phyloP scores from a whole-genome alignment of 345 rosid species.

The Hibiscus trionum region DNA sequence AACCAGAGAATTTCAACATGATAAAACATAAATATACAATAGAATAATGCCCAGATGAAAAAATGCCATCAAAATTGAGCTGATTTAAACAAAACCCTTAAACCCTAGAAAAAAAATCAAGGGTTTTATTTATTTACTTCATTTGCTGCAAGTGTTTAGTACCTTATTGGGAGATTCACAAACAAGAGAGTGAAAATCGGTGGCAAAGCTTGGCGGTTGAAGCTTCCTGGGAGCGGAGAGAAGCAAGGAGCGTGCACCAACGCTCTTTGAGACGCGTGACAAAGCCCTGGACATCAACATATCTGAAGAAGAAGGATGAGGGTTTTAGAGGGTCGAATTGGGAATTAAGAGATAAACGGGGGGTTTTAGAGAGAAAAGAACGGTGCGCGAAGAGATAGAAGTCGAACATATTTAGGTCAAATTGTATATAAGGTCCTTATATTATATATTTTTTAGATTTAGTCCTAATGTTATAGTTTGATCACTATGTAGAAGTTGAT shows the following conservation, averaged over 20 bases:
- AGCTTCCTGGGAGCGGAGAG: slow-evolving; percentile 29
- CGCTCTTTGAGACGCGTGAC: slow-evolving; percentile 46
- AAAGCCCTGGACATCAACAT: slow-evolving; percentile 52
- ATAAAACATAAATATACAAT: neutral
- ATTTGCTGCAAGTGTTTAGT: neutral
- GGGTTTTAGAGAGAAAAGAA: neutral
- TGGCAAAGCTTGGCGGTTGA: slow-evolving; percentile 24
- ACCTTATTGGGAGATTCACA: slow-evolving; percentile 33
- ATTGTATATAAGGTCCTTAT: no score
- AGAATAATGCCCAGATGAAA: neutral
- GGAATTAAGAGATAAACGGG: neutral
- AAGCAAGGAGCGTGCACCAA: slow-evolving; percentile 35
- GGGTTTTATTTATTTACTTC: neutral
- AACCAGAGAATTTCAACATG: neutral
- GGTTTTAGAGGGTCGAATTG: neutral
- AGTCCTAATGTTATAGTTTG: no score
- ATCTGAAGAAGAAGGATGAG: neutral
- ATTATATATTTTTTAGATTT: no score
- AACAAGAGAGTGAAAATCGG: slow-evolving; percentile 33
- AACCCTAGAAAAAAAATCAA: slow-evolving; percentile 38
- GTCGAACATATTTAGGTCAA: neutral
- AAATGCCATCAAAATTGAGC: neutral
- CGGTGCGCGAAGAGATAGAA: neutral
- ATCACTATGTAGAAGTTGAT: no score
- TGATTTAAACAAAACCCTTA: slow-evolving; percentile 15